phyloP scores from a whole-genome alignment of 2,329 filamentous ascomycete genomes.

The Neofusicoccum kwambonambiense region DNA sequence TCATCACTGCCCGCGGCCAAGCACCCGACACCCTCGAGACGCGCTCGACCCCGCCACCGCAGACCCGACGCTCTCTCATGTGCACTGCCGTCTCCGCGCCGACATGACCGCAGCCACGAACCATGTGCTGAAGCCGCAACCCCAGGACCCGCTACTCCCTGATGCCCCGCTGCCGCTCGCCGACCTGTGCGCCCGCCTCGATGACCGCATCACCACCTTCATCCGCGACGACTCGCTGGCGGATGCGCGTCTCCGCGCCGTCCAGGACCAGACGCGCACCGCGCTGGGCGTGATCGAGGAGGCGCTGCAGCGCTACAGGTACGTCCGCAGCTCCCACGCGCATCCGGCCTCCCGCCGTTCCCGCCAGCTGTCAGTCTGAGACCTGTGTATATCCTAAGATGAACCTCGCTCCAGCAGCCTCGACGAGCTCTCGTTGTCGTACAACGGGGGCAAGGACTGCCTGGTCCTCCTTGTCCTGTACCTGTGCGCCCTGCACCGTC shows the following conservation, averaged over 20 bases:
- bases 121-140: conserved; percentile 36
- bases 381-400: conserved; percentile 23
- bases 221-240: conserved; percentile 56
- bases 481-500: conserved; percentile 60
- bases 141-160: conserved; percentile 35
- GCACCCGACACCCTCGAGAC: neutral
- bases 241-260: conserved; percentile 49
- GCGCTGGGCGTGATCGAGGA: conserved; percentile 73
- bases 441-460: conserved; percentile 98
- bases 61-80: conserved; percentile 33
- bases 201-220: conserved; percentile 63
- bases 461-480: conserved; percentile 88
- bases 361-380: conserved; percentile 6
- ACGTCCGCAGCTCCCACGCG: conserved; percentile 31
- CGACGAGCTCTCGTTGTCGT: conserved; percentile 81
- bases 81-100: conserved; percentile 27
- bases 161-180: conserved; percentile 48
- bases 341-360: neutral
- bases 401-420: conserved; percentile 51
- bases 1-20: conserved; percentile 4
- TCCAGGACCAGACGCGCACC: conserved; percentile 72
- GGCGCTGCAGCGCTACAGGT: conserved; percentile 75
- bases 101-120: conserved; percentile 36
- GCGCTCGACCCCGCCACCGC: neutral
- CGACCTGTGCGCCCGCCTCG: conserved; percentile 51